Conservation (phyloP, 805 yeast species). For the Saitoella complicata region DNA sequence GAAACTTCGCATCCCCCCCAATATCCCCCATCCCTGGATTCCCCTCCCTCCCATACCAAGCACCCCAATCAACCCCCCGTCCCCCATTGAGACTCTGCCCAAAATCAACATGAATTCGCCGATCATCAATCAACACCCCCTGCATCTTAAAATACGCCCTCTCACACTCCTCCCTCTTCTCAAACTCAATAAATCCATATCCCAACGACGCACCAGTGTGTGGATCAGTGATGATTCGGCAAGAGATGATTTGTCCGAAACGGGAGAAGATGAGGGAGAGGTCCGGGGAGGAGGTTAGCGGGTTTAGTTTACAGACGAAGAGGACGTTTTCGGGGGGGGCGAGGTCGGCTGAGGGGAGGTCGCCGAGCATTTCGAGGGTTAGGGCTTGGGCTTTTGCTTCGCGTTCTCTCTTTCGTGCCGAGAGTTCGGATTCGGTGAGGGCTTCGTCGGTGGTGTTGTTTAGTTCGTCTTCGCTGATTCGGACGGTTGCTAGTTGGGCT, state of each 20-base stretch:
- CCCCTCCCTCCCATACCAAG: too few relatives aligned
- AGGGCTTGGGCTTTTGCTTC: slow-evolving; percentile 39
- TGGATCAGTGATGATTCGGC: slow-evolving; percentile 37
- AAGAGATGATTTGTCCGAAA: slow-evolving; percentile 38
- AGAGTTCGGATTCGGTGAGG: slow-evolving; percentile 15
- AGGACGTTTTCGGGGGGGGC: slow-evolving; percentile 46
- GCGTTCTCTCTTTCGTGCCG: slow-evolving; percentile 19
- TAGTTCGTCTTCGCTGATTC: slow-evolving; percentile 13
- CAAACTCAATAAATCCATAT: slow-evolving; percentile 51
- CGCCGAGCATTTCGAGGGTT: slow-evolving; percentile 48
- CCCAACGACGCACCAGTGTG: slow-evolving; percentile 34
- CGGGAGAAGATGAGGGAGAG: slow-evolving; percentile 40
- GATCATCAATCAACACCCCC: slow-evolving; percentile 45
- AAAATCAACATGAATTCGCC: slow-evolving; percentile 50
- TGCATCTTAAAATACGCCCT: slow-evolving; percentile 48
- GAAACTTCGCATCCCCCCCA: too few relatives aligned
- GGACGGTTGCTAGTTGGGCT: slow-evolving; percentile 21
- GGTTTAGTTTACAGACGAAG: slow-evolving; percentile 48
- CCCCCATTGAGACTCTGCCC: slow-evolving; percentile 32
- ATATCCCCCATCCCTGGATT: too few relatives aligned
- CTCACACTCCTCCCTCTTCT: slow-evolving; percentile 34
- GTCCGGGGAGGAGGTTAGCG: slow-evolving; percentile 44
- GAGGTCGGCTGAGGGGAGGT: slow-evolving; percentile 39
- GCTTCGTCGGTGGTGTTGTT: slow-evolving; percentile 13
- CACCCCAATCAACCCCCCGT: too few relatives aligned